Base-by-base conservation (phyloP, 2,329 filamentous ascomycete genomes). In the Neocatenulostroma microsporum region DNA sequence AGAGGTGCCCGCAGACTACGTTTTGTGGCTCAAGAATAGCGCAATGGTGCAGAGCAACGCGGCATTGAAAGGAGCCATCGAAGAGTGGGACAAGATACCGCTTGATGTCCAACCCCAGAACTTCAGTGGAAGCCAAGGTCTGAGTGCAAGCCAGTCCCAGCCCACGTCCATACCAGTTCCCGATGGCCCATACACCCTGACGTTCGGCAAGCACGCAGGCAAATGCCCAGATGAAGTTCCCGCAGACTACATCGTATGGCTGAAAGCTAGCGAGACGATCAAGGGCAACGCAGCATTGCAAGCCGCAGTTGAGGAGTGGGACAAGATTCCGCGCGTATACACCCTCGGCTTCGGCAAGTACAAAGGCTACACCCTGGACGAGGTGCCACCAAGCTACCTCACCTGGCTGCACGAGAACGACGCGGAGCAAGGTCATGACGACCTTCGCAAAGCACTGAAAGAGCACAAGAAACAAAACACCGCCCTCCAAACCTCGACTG, bases 341-440 rank as follows among this genome's bases (percentile, higher is more conserved):
- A 13, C 13, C 12, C 18, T 31, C 12, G 9, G 13, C 29, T 31
- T 31, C 15, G 29, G 29, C 10, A 31, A 31, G 15, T 13, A 31
- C 29, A 13, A 31, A 13, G 29, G 29, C 29, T 31, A 13, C 29
- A 31, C 29, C 18, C 29, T 31, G 9, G 29, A 5, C 13, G 29
- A 31, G 13, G 29, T 31, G 8, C 29, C 29, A 10, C 29, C 29
- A 15, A 31, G 13, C 9, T 31, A 31, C 17, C 29, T 31, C 29
- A 9, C 5, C 7, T 31, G 29, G 29, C 29, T 31, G 9, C 6
- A 31, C 9, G 29, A 31, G 10, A 12, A 12, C 29, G 13, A 17
- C 29, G 29, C 29, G 12, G 13, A 13, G 6, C 13, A 6, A 17
- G 29, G 29, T 18, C 29, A 31, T 10, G 29, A 31, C 9, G 29